Conservation (phyloP, 2,329 filamentous ascomycete species). For the Allantophomopsis lycopodina region DNA sequence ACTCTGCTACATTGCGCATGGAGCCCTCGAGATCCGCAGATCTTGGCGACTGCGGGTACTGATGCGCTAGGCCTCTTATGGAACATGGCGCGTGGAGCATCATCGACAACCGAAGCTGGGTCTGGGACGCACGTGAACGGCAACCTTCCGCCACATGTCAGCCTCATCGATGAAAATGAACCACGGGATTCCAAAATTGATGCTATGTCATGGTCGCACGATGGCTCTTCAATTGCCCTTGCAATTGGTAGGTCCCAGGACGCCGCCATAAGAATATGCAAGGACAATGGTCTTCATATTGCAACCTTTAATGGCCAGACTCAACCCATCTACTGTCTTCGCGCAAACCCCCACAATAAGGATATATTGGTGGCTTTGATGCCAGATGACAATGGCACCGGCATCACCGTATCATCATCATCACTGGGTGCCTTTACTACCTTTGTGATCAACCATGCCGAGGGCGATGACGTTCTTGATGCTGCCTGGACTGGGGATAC, state of each 20-base stretch:
- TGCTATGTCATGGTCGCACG: conserved; percentile 45
- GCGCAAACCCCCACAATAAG: conserved; percentile 40
- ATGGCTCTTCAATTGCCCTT: conserved; percentile 40
- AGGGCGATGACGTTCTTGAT: conserved; percentile 36
- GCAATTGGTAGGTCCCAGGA: conserved; percentile 32
- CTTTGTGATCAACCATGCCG: conserved; percentile 33
- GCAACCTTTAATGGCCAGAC: conserved; percentile 42
- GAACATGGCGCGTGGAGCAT: conserved; percentile 40
- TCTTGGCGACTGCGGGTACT: conserved; percentile 54
- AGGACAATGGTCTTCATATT: conserved; percentile 33
- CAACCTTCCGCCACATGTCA: conserved; percentile 18
- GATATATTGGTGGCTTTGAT: conserved; percentile 42
- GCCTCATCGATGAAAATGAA: conserved; percentile 38
- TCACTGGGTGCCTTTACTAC: conserved; percentile 17
- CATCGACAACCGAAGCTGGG: conserved; percentile 27
- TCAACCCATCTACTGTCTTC: conserved; percentile 46
- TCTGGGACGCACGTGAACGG: conserved; percentile 17
- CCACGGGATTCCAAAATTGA: conserved; percentile 38
- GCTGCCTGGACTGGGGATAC: conserved; percentile 43
- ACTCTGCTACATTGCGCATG: conserved; percentile 56
- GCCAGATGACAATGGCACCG: conserved; percentile 35
- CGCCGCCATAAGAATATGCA: conserved; percentile 40
- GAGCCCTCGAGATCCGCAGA: conserved; percentile 49
- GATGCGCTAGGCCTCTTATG: conserved; percentile 59
- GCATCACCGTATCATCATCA: conserved; percentile 37